These are phyloP conservation scores for Ambispora gerdemannii DNA, from an alignment of 192 early-diverging fungal species.

Conservation along the genomic window DNA sequence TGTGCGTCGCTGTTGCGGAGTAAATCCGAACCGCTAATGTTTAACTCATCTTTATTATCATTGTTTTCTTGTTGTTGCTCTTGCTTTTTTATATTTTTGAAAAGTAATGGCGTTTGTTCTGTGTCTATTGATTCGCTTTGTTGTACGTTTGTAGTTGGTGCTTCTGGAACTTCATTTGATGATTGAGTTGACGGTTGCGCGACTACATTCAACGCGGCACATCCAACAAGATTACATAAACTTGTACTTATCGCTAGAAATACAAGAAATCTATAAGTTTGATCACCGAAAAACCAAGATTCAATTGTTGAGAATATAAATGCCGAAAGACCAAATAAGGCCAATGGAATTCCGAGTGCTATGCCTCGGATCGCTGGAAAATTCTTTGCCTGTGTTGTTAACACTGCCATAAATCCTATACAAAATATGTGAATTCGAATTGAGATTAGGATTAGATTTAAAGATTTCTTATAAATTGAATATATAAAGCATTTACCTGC, in stretches of 20 bases:
- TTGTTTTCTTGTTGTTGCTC: no score
- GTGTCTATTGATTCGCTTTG: background rate
- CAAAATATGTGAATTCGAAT: no score
- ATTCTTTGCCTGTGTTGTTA: slow-evolving; percentile 46
- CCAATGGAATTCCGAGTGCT: slow-evolving; percentile 58
- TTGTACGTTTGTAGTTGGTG: background rate
- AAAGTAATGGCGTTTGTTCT: slow-evolving; percentile 2
- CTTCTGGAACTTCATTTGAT: background rate
- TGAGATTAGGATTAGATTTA: background rate
- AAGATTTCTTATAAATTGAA: no score
- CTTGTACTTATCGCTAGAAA: slow-evolving; percentile 51
- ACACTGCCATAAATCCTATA: background rate
- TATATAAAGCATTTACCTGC: background rate
- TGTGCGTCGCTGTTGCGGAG: slow-evolving; percentile 31
- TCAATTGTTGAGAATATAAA: slow-evolving; percentile 60
- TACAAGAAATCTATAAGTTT: slow-evolving; percentile 48
- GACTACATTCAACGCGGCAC: slow-evolving; percentile 18
- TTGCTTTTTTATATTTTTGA: background rate
- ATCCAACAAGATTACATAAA: slow-evolving; percentile 45
- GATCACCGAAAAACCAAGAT: slow-evolving; percentile 48
- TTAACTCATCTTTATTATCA: background rate
- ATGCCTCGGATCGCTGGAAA: slow-evolving; percentile 53
- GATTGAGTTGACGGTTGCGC: background rate
- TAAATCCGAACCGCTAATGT: slow-evolving; percentile 30
- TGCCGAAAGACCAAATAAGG: slow-evolving; percentile 60